Conservation (phyloP, 495 filamentous ascomycete genomes). For the Hyaloscypha finlandica region DNA sequence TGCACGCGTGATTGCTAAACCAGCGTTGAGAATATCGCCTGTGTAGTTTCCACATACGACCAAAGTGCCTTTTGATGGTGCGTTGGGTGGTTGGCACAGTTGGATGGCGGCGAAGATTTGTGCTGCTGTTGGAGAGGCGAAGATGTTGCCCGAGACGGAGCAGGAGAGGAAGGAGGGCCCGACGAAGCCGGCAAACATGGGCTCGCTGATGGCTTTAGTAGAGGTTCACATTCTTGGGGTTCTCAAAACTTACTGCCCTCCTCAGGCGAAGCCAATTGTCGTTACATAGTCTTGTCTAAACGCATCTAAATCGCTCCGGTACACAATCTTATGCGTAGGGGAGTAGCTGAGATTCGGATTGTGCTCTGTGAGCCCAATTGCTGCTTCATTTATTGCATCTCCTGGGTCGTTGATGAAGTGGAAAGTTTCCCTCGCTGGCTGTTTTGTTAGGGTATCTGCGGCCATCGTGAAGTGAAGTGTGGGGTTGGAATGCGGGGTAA, state of each 20-base stretch:
- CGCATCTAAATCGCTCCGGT: slow-evolving; percentile 23
- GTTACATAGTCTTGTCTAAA: slow-evolving; percentile 28
- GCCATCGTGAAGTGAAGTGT: slow-evolving; percentile 15
- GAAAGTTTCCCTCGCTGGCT: slow-evolving; percentile 20
- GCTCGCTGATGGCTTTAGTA: slow-evolving; percentile 39
- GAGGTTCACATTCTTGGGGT: not conserved
- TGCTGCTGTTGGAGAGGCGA: slow-evolving; percentile 61
- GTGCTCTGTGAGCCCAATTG: slow-evolving; percentile 26
- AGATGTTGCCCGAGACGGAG: slow-evolving; percentile 61
- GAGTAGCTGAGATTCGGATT: slow-evolving; percentile 22
- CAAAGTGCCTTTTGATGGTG: slow-evolving; percentile 56
- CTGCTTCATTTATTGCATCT: slow-evolving; percentile 27
- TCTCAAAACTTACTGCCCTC: slow-evolving; percentile 25
- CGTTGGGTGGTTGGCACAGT: slow-evolving; percentile 35
- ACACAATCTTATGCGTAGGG: slow-evolving; percentile 27
- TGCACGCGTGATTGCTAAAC: slow-evolving; percentile 61
- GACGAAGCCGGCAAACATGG: slow-evolving; percentile 66
- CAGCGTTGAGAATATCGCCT: slow-evolving; percentile 65
- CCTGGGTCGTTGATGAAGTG: slow-evolving; percentile 28
- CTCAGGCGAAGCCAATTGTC: slow-evolving; percentile 29
- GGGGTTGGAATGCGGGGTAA: slow-evolving; percentile 16
- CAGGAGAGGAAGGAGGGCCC: slow-evolving; percentile 62
- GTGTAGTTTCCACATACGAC: slow-evolving; percentile 67
- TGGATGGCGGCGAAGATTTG: slow-evolving; percentile 61
- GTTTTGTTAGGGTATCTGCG: slow-evolving; percentile 23